Base-by-base conservation (phyloP, 1,284 basidiomycete genomes). In the Agaricales sp. region DNA sequence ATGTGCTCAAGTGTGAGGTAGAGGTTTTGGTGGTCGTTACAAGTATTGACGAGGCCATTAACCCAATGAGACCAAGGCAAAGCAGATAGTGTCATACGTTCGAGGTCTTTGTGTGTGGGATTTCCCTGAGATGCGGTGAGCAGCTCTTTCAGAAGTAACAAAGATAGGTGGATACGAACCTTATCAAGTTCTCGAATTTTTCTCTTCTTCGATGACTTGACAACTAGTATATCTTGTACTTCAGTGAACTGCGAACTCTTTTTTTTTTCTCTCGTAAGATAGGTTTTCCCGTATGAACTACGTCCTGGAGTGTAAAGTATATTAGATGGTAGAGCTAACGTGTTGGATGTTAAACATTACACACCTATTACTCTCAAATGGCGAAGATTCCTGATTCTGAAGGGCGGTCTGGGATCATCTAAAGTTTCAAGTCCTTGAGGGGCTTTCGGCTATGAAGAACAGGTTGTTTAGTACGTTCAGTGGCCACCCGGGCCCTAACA, bases 1-100 rank as follows among this genome's bases (percentile, higher is more conserved):
- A 68, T 67, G 52, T 68, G 66, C 58, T 81, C 78, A 30, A 76
- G 61, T 53, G 71, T 58, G 38, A 73, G 58, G 56, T 80, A 79
- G 11, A 74, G 55, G 51, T 74, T 75, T 44, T 59, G 54, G 0
- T 59, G 22, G 58, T 81, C 79, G 39, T 65, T 55, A 55, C 77
- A 74, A 1, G 58, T 61, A 47, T 67, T 61, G 22, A 77, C 51
- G 3, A 75, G 55, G 2, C 71, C 71, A 12, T 63, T 61, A 38
- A 77, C 54, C 61, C 75, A 79, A 0, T 77, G 70, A 46, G 66
- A 71, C 78, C 77, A 80, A 2, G 67, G 66, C 13, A 79, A 61
- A 26, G 54, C 51, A 20, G 58, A 54, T 12, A 79, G 66, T 3
- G 56, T 53, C 6, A 58, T 55, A 25, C 70, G 66, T 60, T 80